phyloP scores from a whole-genome alignment of 768 basidiomycete genomes.

The Kwoniella dendrophila region DNA sequence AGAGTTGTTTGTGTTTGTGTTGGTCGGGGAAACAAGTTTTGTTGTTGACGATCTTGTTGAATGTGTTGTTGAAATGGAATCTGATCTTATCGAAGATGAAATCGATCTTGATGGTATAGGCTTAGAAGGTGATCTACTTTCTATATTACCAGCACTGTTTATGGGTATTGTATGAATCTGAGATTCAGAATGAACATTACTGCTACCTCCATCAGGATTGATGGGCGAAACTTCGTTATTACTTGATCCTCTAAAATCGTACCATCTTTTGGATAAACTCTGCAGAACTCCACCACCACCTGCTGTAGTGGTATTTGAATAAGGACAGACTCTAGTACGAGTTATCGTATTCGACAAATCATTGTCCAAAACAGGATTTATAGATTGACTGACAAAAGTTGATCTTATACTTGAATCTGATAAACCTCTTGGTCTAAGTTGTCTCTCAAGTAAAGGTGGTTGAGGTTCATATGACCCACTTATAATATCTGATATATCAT shows the following conservation, averaged over 20 bases:
- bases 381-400: slow-evolving; percentile 65
- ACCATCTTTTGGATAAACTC: slow-evolving; percentile 22
- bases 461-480: slow-evolving; percentile 38
- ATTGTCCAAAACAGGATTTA: slow-evolving; percentile 7
- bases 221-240: slow-evolving; percentile 15
- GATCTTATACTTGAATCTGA: slow-evolving; percentile 92
- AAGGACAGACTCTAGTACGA: slow-evolving; percentile 6
- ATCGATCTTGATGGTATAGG: slow-evolving; percentile 10
- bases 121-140: slow-evolving; percentile 13
- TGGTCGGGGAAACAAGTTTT: background rate
- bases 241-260: slow-evolving; percentile 19
- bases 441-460: slow-evolving; percentile 62
- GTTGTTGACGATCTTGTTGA: slow-evolving; percentile 11
- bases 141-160: no score
- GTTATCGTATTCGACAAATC: background rate
- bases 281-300: slow-evolving; percentile 24
- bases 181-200: no score
- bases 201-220: slow-evolving; percentile 10
- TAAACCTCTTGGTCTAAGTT: slow-evolving; percentile 73
- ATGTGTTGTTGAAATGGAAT: slow-evolving; percentile 16
- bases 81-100: slow-evolving; percentile 15
- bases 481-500: background rate
- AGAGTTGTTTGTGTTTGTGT: background rate
- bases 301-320: background rate
- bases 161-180: no score